These are phyloP conservation scores for Phytophthora colocasiae DNA, from an alignment of 352 stramenopile species.

Conservation along the genomic window DNA sequence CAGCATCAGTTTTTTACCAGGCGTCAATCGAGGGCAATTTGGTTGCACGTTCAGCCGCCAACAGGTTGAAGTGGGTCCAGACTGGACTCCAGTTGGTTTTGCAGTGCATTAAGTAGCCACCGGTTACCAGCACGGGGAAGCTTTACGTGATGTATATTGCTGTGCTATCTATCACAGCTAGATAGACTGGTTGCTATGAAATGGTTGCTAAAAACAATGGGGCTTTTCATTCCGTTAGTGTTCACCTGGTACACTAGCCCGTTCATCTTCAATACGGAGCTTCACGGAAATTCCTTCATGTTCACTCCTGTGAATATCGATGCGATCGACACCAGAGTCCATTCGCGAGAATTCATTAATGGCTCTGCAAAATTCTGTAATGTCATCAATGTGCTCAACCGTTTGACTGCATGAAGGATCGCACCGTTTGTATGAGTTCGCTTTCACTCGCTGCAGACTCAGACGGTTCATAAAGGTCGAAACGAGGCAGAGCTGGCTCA, in stretches of 20 bases:
- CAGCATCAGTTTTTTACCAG: neutral
- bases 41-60: neutral
- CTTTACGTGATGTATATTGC: no score
- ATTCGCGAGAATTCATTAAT: constrained; percentile 9
- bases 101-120: no score
- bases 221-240: neutral
- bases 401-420: constrained; percentile 13
- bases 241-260: neutral
- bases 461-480: constrained; percentile 49
- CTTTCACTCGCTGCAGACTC: constrained; percentile 32
- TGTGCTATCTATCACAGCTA: no score
- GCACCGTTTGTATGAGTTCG: constrained; percentile 18
- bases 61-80: neutral
- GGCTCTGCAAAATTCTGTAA: constrained; percentile 23
- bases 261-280: constrained; percentile 31
- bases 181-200: no score
- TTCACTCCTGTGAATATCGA: constrained; percentile 14
- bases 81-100: neutral
- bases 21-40: constrained; percentile 1
- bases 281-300: constrained; percentile 10
- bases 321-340: neutral
- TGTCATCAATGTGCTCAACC: constrained; percentile 3
- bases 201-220: no score
- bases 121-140: no score
- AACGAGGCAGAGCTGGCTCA: constrained; percentile 38